Evolutionary conservation across 345 rosid species (phyloP).

Genomic region (Rhizophora apiculata): DNA sequence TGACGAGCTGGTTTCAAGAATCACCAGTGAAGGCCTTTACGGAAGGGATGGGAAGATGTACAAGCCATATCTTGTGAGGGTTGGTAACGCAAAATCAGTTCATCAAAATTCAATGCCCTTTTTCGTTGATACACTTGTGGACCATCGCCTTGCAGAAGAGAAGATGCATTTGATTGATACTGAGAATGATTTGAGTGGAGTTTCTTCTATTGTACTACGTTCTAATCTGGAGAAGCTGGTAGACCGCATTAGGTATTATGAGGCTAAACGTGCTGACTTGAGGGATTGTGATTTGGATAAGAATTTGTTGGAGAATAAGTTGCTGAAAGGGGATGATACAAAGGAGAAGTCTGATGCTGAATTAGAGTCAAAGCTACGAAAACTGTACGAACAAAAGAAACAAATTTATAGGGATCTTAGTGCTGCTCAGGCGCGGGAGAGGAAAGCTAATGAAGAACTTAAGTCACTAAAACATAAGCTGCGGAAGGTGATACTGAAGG

Average conservation of each 20-base stretch:
- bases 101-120: conserved; percentile 81
- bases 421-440: conserved; percentile 79
- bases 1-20: conserved; percentile 91
- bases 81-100: conserved; percentile 87
- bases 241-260: conserved; percentile 66
- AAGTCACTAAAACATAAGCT: conserved; percentile 65
- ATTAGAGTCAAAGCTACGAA: conserved; percentile 58
- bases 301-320: conserved; percentile 46
- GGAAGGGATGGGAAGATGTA: conserved; percentile 85
- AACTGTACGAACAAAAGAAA: conserved; percentile 78
- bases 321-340: conserved; percentile 36
- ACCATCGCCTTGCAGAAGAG: conserved; percentile 76
- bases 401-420: conserved; percentile 79
- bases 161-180: conserved; percentile 43
- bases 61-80: conserved; percentile 93
- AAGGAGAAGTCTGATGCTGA: conserved; percentile 66
- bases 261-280: conserved; percentile 85
- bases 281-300: conserved; percentile 52
- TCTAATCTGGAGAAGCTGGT: conserved; percentile 74
- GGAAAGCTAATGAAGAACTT: conserved; percentile 61
- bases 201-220: conserved; percentile 59
- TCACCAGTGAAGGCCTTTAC: conserved; percentile 69
- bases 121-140: conserved; percentile 89
- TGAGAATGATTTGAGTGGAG: conserved; percentile 36
- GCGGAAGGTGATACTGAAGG: conserved; percentile 76